These are phyloP conservation scores for Arabis hirsuta DNA, from an alignment of 345 rosid species.

Conservation along the genomic window DNA sequence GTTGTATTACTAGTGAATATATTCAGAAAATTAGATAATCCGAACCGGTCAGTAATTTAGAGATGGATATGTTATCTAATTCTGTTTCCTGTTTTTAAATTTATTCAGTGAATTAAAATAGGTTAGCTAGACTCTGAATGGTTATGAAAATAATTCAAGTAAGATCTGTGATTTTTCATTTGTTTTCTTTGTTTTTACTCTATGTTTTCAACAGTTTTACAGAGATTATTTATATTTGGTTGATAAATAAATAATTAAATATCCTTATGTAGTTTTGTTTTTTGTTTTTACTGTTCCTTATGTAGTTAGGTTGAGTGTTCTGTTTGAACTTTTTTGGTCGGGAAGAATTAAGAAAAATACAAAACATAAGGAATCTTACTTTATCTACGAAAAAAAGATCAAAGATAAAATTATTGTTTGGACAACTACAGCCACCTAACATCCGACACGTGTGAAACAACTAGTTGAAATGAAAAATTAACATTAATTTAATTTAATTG, in stretches of 20 bases:
- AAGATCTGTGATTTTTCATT: constrained; percentile 16
- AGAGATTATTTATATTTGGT: not conserved
- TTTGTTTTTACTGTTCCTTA: no score
- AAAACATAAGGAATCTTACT: constrained; percentile 76
- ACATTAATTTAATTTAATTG: not conserved
- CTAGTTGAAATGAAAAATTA: not conserved
- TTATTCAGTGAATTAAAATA: not conserved
- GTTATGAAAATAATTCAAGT: not conserved
- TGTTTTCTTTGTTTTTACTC: not conserved
- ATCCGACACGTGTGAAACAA: constrained; percentile 37
- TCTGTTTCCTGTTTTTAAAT: not conserved
- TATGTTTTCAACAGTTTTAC: constrained; percentile 19
- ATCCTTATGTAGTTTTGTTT: not conserved
- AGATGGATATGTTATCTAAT: not conserved
- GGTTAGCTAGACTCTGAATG: not conserved
- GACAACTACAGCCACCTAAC: constrained; percentile 38
- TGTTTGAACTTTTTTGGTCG: constrained; percentile 47
- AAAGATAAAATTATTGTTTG: constrained; percentile 1
- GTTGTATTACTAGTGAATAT: no score
- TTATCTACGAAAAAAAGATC: constrained; percentile 29
- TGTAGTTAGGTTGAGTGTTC: constrained; percentile 7
- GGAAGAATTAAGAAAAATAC: constrained; percentile 59
- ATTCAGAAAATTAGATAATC: not conserved
- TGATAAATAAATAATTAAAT: not conserved
- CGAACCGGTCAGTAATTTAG: constrained; percentile 2